A percentile compares a stretch with the other conserved stretches of the same genome.
Conservation (phyloP, 1,284 basidiomycete species). For the Microbotryum lychnidis-dioicae region DNA sequence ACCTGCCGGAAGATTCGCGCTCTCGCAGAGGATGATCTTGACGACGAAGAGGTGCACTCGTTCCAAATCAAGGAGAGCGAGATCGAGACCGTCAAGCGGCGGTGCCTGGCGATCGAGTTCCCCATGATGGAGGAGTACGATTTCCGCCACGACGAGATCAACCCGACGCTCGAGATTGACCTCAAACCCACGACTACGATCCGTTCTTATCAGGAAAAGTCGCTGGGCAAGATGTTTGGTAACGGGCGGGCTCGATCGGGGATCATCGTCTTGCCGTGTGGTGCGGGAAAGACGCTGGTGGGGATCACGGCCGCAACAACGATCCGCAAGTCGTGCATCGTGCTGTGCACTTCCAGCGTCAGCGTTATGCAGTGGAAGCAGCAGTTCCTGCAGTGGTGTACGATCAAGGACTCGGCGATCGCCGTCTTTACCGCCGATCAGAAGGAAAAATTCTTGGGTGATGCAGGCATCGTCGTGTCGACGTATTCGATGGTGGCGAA, state of each 20-base stretch:
- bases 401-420: conserved; percentile 87
- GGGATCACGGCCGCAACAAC: conserved; percentile 99
- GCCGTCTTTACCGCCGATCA: conserved; percentile 92
- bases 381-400: conserved; percentile 95
- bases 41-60: conserved; percentile 88
- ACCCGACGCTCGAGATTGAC: conserved; percentile 91
- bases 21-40: conserved; percentile 68
- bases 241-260: conserved; percentile 97
- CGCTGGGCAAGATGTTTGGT: conserved; percentile 95
- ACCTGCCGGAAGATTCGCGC: neutral
- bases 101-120: conserved; percentile 85
- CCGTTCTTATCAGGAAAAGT: conserved; percentile 93
- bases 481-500: conserved; percentile 99
- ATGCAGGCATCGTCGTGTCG: conserved; percentile 90
- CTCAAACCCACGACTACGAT: conserved; percentile 93
- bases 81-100: conserved; percentile 55
- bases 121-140: conserved; percentile 98
- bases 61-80: conserved; percentile 87
- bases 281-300: conserved; percentile 96
- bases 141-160: conserved; percentile 88
- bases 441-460: conserved; percentile 93
- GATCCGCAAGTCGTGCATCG: conserved; percentile 98
- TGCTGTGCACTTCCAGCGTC: conserved; percentile 92
- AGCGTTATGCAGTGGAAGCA: conserved; percentile 97
- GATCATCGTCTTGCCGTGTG: conserved; percentile 97